phyloP scores from a whole-genome alignment of 202 grass and related monocot genomes.

The Dendrocalamus latiflorus region DNA sequence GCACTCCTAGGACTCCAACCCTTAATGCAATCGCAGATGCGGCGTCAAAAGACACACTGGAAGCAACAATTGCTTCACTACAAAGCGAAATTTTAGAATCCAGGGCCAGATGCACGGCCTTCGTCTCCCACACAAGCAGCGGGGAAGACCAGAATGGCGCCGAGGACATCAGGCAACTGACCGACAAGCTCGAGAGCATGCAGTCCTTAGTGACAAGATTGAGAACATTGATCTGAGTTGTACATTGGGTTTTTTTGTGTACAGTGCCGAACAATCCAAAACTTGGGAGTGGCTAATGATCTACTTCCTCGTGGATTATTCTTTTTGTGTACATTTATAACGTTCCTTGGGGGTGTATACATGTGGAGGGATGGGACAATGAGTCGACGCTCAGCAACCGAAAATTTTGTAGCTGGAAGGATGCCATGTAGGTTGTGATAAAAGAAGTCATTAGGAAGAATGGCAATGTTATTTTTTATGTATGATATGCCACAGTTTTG shows the following conservation, averaged over 20 bases:
- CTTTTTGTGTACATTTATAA: constrained; percentile 49
- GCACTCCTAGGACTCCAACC: constrained; percentile 60
- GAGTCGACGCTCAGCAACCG: background rate
- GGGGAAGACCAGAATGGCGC: constrained; percentile 23
- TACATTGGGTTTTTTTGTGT: constrained; percentile 27
- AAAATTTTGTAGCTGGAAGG: constrained; percentile 38
- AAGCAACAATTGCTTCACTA: constrained; percentile 63
- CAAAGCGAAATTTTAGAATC: constrained; percentile 69
- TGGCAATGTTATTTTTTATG: background rate
- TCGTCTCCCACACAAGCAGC: constrained; percentile 43
- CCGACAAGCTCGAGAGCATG: constrained; percentile 78
- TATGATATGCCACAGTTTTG: background rate
- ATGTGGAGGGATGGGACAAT: constrained; percentile 27
- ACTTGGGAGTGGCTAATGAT: constrained; percentile 35
- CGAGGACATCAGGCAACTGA: constrained; percentile 53
- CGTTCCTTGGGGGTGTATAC: constrained; percentile 37
- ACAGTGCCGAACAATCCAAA: constrained; percentile 22
- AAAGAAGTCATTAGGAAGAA: background rate
- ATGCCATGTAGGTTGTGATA: constrained; percentile 18
- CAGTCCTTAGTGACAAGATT: constrained; percentile 68
- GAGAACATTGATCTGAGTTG: constrained; percentile 55
- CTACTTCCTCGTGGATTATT: constrained; percentile 28
- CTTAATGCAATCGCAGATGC: constrained; percentile 32
- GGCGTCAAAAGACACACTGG: constrained; percentile 44
- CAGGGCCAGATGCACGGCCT: constrained; percentile 54